phyloP scores from a whole-genome alignment of 2,329 filamentous ascomycete species.

The Dryadomyces sulphureus region DNA sequence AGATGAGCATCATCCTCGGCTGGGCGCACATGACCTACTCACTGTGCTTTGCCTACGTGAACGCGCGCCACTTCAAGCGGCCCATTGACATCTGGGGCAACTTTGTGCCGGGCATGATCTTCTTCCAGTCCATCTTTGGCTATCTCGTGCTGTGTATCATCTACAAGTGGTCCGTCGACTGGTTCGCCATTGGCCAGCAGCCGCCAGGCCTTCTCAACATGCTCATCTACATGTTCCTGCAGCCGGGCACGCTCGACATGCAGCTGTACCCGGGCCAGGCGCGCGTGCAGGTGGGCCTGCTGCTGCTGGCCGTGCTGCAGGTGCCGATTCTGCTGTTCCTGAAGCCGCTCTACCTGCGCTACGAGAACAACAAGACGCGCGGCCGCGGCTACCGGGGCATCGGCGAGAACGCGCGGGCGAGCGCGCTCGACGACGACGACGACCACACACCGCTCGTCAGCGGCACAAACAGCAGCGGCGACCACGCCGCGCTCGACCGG shows the following conservation, averaged over 20 bases:
- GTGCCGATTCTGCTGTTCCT: constrained; percentile 85
- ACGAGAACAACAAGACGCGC: constrained; percentile 80
- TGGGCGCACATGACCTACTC: constrained; percentile 99
- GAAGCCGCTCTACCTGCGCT: constrained; percentile 90
- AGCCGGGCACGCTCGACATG: constrained; percentile 60
- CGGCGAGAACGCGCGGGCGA: constrained; percentile 75
- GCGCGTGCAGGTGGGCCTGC: constrained; percentile 57
- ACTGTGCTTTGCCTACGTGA: constrained; percentile 80
- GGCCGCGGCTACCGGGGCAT: constrained; percentile 86
- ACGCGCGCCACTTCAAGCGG: constrained; percentile 86
- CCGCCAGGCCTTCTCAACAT: constrained; percentile 92
- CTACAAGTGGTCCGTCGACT: constrained; percentile 94
- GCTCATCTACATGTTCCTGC: constrained; percentile 99
- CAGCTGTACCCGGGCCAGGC: constrained; percentile 67
- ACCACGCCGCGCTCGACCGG: constrained; percentile 18
- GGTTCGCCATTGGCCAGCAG: constrained; percentile 47
- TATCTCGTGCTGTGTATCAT: constrained; percentile 89
- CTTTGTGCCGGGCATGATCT: constrained; percentile 96
- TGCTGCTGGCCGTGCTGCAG: constrained; percentile 71
- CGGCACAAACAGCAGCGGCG: constrained; percentile 18
- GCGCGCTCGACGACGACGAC: constrained; percentile 65
- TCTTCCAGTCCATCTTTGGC: constrained; percentile 98
- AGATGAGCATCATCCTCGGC: constrained; percentile 92
- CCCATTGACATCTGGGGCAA: constrained; percentile 95
- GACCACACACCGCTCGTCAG: constrained; percentile 9